Conservation (phyloP, 176 grass and related monocot species). For the Oryza officinalis region DNA sequence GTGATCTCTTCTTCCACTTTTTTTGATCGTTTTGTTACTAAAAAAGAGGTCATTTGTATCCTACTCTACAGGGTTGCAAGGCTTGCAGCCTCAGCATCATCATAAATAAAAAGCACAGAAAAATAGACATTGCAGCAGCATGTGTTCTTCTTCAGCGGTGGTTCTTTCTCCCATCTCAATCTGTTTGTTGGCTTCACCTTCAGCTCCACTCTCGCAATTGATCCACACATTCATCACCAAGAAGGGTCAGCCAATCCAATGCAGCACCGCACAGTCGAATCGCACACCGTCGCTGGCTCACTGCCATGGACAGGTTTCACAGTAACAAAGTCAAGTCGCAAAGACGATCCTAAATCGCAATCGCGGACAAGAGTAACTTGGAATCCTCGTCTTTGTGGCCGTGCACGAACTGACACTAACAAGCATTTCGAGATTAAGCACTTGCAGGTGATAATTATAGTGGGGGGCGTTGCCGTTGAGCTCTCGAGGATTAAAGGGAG, state of each 20-base stretch:
- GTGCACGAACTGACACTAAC: conserved; percentile 56
- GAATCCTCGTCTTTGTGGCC: conserved; percentile 57
- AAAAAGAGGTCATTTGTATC: conserved; percentile 44
- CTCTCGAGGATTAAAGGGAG: conserved; percentile 5
- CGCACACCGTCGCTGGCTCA: neutral
- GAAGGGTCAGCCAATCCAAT: conserved; percentile 36
- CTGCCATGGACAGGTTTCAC: conserved; percentile 33
- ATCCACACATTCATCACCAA: conserved; percentile 20
- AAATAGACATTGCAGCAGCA: conserved; percentile 35
- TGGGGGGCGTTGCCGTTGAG: conserved; percentile 24
- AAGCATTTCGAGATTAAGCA: conserved; percentile 34
- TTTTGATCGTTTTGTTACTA: conserved; percentile 30
- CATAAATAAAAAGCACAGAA: conserved; percentile 51
- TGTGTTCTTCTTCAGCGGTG: conserved; percentile 34
- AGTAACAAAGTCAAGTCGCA: conserved; percentile 19
- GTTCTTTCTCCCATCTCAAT: neutral
- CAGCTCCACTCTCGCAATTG: conserved; percentile 32
- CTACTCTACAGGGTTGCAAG: conserved; percentile 30
- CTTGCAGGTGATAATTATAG: conserved; percentile 18
- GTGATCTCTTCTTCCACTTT: conserved; percentile 52
- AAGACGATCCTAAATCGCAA: neutral
- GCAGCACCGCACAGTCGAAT: conserved; percentile 6
- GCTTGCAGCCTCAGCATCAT: conserved; percentile 11
- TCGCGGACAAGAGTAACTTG: conserved; percentile 53
- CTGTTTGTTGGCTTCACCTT: conserved; percentile 31